A percentile compares a stretch with the other conserved stretches of the same genome.
These are phyloP conservation scores for Anacardium occidentale DNA, from an alignment of 345 rosid genomes.

Conservation along the genomic window DNA sequence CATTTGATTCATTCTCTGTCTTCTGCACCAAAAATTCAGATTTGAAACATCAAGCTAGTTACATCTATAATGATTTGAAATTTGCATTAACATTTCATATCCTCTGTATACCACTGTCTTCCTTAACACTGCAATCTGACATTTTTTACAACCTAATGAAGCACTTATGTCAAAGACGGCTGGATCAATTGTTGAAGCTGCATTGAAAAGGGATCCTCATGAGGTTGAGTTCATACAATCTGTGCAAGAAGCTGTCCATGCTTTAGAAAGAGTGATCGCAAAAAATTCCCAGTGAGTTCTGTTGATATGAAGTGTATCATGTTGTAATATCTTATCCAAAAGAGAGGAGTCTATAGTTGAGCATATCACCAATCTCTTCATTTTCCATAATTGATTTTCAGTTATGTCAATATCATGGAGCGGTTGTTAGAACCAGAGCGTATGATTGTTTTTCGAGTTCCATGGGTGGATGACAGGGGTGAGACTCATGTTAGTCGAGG, in stretches of 20 bases:
- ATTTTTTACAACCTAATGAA: constrained; percentile 45
- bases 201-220: constrained; percentile 89
- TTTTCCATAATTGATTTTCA: constrained; percentile 38
- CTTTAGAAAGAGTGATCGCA: constrained; percentile 96
- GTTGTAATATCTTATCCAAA: constrained; percentile 26
- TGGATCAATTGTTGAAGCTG: constrained; percentile 93
- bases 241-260: constrained; percentile 94
- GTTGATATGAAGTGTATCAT: constrained; percentile 21
- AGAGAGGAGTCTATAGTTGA: constrained; percentile 14
- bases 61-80: constrained; percentile 1
- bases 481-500: constrained; percentile 97
- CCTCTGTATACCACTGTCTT: constrained; percentile 5
- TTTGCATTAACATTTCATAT: neutral
- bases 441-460: constrained; percentile 86
- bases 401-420: constrained; percentile 95
- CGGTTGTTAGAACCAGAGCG: constrained; percentile 94
- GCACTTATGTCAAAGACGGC: constrained; percentile 99
- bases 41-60: neutral
- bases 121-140: constrained; percentile 18
- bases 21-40: constrained; percentile 6
- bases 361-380: constrained; percentile 18
- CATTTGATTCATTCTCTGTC: neutral
- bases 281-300: constrained; percentile 91
- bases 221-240: constrained; percentile 92
- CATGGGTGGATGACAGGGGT: constrained; percentile 98